These are phyloP conservation scores for Mimosa bimucronata DNA, from an alignment of 306 rosid genomes.

Conservation along the genomic window DNA sequence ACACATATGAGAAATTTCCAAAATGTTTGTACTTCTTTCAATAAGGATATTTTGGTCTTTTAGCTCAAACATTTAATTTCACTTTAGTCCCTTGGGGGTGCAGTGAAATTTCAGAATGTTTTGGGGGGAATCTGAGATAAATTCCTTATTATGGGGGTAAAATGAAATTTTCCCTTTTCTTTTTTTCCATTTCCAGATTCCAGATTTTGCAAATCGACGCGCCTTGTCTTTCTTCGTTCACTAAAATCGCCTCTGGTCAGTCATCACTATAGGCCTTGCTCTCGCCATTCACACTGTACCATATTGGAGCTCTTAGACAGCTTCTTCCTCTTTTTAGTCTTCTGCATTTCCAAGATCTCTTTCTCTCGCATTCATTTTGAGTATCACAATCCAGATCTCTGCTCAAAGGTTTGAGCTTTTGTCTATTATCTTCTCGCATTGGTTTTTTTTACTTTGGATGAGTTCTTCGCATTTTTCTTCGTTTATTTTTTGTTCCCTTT, in stretches of 20 bases:
- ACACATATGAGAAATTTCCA: no score
- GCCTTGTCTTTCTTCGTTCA: constrained; percentile 25
- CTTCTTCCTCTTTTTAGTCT: neutral
- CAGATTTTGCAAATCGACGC: neutral
- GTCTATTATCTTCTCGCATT: neutral
- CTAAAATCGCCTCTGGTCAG: neutral
- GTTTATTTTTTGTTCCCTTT: neutral
- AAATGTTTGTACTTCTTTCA: no score
- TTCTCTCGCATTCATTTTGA: neutral
- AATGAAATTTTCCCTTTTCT: no score
- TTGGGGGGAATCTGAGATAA: no score
- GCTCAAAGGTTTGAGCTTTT: constrained; percentile 29
- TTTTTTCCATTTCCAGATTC: neutral
- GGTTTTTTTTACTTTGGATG: neutral
- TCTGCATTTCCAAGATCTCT: constrained; percentile 36
- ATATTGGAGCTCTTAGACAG: constrained; percentile 10
- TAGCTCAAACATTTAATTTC: no score
- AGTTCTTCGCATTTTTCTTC: constrained; percentile 10
- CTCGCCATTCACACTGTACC: constrained; percentile 27
- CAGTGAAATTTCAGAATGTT: no score
- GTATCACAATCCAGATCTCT: constrained; percentile 50
- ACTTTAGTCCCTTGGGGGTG: no score
- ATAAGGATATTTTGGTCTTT: no score
- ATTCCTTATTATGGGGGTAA: no score
- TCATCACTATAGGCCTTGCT: constrained; percentile 1